These are phyloP conservation scores for Primulina eburnea DNA, from an alignment of 257 asterid species.

Conservation along the genomic window DNA sequence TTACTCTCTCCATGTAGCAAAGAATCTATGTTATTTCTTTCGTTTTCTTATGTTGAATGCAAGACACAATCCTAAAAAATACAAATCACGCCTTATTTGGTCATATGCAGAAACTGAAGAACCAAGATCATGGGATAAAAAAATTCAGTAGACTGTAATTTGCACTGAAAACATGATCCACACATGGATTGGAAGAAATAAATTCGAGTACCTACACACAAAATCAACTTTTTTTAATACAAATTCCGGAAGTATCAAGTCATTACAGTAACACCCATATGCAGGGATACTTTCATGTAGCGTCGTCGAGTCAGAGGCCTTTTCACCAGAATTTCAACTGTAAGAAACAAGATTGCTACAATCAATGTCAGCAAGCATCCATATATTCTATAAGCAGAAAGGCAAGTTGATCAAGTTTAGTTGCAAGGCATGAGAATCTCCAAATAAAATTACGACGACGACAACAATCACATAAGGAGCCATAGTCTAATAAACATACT, in stretches of 20 bases:
- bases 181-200: slow-evolving; percentile 32
- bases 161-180: slow-evolving; percentile 37
- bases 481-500: not conserved
- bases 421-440: not conserved
- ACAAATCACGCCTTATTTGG: not conserved
- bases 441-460: not conserved
- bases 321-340: slow-evolving; percentile 38
- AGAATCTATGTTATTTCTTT: too few relatives aligned
- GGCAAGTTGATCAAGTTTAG: not conserved
- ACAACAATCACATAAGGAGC: not conserved
- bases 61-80: not conserved
- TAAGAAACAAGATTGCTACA: slow-evolving; percentile 14
- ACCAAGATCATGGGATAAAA: not conserved
- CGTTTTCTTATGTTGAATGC: not conserved
- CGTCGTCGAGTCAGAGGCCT: slow-evolving; percentile 29
- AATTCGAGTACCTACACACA: slow-evolving; percentile 29
- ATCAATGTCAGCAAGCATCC: not conserved
- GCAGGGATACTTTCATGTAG: slow-evolving; percentile 16
- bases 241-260: slow-evolving; percentile 25
- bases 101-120: not conserved
- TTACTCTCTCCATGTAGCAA: too few relatives aligned
- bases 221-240: slow-evolving; percentile 35
- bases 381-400: not conserved
- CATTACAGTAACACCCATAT: slow-evolving; percentile 24
- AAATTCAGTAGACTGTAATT: slow-evolving; percentile 24